A percentile compares a stretch with the other conserved stretches of the same genome.
Conservation (phyloP, 2,329 filamentous ascomycete species). For the Hymenoscyphus linearis region DNA sequence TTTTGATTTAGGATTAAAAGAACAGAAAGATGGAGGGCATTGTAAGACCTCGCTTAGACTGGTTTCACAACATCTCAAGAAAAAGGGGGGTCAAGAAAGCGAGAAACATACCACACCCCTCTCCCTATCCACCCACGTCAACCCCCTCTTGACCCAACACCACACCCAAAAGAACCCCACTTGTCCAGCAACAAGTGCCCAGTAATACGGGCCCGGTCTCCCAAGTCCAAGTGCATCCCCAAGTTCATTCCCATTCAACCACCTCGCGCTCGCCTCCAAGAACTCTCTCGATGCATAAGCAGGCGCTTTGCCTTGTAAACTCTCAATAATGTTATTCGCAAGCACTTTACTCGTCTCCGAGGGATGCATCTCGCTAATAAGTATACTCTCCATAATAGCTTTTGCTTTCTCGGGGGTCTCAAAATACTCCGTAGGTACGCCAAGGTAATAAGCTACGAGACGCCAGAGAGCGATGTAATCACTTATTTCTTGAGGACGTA, state of each 20-base stretch:
- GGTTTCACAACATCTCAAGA: background rate
- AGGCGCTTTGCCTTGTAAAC: conserved; percentile 61
- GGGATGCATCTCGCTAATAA: conserved; percentile 62
- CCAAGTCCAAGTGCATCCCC: conserved; percentile 46
- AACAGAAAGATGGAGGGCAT: background rate
- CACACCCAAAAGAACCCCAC: conserved; percentile 28
- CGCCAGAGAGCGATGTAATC: conserved; percentile 76
- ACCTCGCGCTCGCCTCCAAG: conserved; percentile 61
- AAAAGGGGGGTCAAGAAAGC: background rate
- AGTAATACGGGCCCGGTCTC: conserved; percentile 23
- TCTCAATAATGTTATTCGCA: conserved; percentile 69
- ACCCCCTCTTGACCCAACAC: conserved; percentile 44
- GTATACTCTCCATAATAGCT: conserved; percentile 61
- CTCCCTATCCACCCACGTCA: conserved; percentile 37
- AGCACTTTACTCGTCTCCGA: conserved; percentile 57
- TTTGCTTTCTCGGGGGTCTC: conserved; percentile 50
- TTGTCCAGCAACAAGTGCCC: conserved; percentile 24
- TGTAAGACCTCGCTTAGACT: background rate
- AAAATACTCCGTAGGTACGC: conserved; percentile 59
- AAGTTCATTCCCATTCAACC: conserved; percentile 64
- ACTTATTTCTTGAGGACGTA: conserved; percentile 53
- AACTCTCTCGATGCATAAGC: conserved; percentile 61
- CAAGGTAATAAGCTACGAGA: conserved; percentile 66
- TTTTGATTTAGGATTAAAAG: background rate
- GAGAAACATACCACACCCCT: conserved; percentile 43